Base-by-base conservation (phyloP, 2,329 filamentous ascomycete genomes). In the Penicillium palitans region DNA sequence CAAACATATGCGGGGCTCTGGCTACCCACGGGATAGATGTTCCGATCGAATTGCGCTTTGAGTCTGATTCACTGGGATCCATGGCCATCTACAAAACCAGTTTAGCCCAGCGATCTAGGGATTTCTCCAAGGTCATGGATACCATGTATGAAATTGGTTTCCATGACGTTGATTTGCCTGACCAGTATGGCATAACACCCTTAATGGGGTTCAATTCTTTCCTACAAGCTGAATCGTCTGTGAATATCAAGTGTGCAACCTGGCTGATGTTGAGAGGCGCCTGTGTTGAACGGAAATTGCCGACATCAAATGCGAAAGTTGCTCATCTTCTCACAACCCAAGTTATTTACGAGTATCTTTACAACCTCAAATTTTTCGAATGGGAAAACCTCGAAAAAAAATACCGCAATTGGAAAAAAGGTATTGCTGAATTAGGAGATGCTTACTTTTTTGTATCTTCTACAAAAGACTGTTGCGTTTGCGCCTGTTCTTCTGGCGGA, bases 391-490 rank as follows among this genome's bases (percentile, higher is more conserved):
- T 10, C 53, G 42, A 6, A 2, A 13, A 33, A 6, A 1, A 21
- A 2, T 9, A 7, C 6, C 13, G 33, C 25, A 33, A 27, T 15
- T 45, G 10, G 24, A 29, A 21, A 21, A 27, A 45, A 31, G 2
- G 33, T 3, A 13, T 49, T 19, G 13, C 44, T 7, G 25, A 35
- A 29, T 49, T 58, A 31, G 46, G 29, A 37, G 35, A n/a, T 58
- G 7, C 5, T 24, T 58, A 8, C 41, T 44, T 24, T 25, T 58
- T n/a, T 15, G 29, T 15, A 41, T 37, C 6, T 13, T 52, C n/a
- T 5, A 46, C 42, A 6, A 27, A 39, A 35, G 61, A 63, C 44
- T n/a, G 19, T 3, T 63, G 61, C 44, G 7, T 52, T n/a, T 63
- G 61, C 24, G 46, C 48, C 15, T 63, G 61, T 29, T 61, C 52